Evolutionary conservation across 805 yeast genomes (phyloP).

Genomic region (Yarrowia sp.): DNA sequence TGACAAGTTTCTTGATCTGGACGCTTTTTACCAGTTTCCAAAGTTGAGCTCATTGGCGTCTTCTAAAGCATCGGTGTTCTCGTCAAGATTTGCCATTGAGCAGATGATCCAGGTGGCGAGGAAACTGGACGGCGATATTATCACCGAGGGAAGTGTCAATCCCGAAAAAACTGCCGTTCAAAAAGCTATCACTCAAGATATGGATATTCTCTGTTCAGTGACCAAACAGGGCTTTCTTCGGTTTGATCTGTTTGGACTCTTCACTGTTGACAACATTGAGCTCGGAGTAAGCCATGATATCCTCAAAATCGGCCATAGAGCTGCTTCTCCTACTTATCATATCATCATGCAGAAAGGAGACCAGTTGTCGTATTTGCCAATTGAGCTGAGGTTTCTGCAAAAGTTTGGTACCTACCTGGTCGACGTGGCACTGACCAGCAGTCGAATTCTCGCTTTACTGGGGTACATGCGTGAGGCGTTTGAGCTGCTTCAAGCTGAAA

Average conservation of each 20-base stretch:
- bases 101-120: slow-evolving; percentile 22
- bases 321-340: background rate
- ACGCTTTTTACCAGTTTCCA: slow-evolving; percentile 34
- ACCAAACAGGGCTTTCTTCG: background rate
- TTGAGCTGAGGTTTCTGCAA: slow-evolving; percentile 25
- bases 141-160: background rate
- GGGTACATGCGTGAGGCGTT: slow-evolving; percentile 39
- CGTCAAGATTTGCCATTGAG: slow-evolving; percentile 18
- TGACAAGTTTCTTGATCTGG: slow-evolving; percentile 33
- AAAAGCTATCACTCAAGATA: background rate
- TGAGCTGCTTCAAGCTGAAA: slow-evolving; percentile 35
- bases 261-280: slow-evolving; percentile 6
- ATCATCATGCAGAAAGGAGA: slow-evolving; percentile 16
- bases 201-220: slow-evolving; percentile 3
- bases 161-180: background rate
- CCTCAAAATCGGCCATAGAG: slow-evolving; percentile 10
- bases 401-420: slow-evolving; percentile 20
- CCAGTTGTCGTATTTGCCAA: slow-evolving; percentile 19
- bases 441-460: slow-evolving; percentile 41
- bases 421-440: slow-evolving; percentile 40
- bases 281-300: background rate
- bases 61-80: slow-evolving; percentile 5
- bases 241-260: slow-evolving; percentile 8
- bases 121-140: slow-evolving; percentile 4
- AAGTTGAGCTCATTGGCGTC: slow-evolving; percentile 24